Percentiles rank a stretch among this genome's conserved stretches.
Conservation (phyloP, 331 rosid species). For the Acacia concinna region DNA sequence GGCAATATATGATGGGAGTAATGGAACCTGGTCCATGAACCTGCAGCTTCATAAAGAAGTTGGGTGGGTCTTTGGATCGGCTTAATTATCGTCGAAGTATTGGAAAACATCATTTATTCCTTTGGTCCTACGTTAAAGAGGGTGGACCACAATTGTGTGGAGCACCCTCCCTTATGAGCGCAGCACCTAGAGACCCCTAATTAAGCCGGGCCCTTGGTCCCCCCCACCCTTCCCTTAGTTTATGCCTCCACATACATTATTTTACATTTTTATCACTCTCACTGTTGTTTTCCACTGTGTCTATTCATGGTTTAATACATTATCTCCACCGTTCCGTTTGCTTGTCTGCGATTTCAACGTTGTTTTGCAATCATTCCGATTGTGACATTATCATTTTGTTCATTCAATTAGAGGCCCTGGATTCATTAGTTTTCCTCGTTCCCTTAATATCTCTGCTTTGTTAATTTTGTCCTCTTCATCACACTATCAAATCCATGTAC, state of each 20-base stretch:
- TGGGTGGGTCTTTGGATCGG: conserved; percentile 24
- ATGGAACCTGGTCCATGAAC: conserved; percentile 24
- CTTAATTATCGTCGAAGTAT: conserved; percentile 28
- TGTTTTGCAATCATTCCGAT: not conserved
- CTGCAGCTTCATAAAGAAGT: conserved; percentile 27
- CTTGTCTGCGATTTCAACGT: not conserved
- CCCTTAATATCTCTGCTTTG: not conserved
- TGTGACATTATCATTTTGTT: not conserved
- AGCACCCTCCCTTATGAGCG: not conserved
- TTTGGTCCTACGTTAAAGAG: conserved; percentile 33
- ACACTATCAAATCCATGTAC: not conserved
- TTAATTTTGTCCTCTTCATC: not conserved
- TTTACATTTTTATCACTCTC: not conserved
- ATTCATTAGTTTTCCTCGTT: not conserved
- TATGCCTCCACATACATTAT: not conserved
- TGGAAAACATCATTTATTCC: conserved; percentile 28
- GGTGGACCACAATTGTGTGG: conserved; percentile 34
- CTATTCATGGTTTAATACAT: not conserved
- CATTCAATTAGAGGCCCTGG: not conserved
- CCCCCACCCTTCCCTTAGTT: conserved; percentile 9
- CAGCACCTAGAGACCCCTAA: conserved; percentile 33
- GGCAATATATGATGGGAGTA: not conserved
- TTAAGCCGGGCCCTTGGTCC: conserved; percentile 14
- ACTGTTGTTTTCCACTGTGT: not conserved
- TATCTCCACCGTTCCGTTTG: conserved; percentile 4